Conservation (phyloP, 2,329 filamentous ascomycete species). For the Nemania serpens region DNA sequence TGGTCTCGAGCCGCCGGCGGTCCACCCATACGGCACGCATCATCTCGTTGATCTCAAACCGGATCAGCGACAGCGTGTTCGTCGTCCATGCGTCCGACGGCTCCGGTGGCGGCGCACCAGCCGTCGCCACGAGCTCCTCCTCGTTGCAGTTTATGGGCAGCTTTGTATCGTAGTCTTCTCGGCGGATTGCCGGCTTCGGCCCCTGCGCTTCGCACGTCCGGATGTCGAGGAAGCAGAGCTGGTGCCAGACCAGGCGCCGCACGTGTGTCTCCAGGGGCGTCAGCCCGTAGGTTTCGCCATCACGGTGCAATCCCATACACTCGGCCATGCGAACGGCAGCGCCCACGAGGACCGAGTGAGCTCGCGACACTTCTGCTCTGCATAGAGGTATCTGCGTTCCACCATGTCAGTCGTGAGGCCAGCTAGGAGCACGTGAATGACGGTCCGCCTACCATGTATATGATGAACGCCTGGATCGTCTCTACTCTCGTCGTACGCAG, state of each 20-base stretch:
- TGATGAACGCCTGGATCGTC: conserved; percentile 75
- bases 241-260: conserved; percentile 75
- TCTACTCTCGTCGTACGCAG: conserved; percentile 72
- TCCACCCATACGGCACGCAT: conserved; percentile 73
- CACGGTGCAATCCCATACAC: conserved; percentile 77
- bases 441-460: conserved; percentile 66
- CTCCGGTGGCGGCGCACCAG: conserved; percentile 44
- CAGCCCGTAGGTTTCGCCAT: conserved; percentile 69
- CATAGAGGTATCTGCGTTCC: conserved; percentile 68
- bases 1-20: conserved; percentile 65
- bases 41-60: conserved; percentile 76
- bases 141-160: conserved; percentile 75
- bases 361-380: conserved; percentile 71
- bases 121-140: conserved; percentile 56
- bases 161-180: conserved; percentile 75
- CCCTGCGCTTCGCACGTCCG: conserved; percentile 76
- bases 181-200: conserved; percentile 71
- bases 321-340: conserved; percentile 75
- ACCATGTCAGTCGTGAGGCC: conserved; percentile 25
- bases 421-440: too few species aligned
- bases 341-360: conserved; percentile 73
- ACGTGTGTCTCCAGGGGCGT: conserved; percentile 72
- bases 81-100: conserved; percentile 66
- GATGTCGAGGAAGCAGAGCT: conserved; percentile 77
- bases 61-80: conserved; percentile 68